Percentiles rank a stretch among this genome's conserved stretches.
These are phyloP conservation scores for Saccharomyces kudriavzevii DNA, from an alignment of 805 yeast genomes.

Conservation along the genomic window DNA sequence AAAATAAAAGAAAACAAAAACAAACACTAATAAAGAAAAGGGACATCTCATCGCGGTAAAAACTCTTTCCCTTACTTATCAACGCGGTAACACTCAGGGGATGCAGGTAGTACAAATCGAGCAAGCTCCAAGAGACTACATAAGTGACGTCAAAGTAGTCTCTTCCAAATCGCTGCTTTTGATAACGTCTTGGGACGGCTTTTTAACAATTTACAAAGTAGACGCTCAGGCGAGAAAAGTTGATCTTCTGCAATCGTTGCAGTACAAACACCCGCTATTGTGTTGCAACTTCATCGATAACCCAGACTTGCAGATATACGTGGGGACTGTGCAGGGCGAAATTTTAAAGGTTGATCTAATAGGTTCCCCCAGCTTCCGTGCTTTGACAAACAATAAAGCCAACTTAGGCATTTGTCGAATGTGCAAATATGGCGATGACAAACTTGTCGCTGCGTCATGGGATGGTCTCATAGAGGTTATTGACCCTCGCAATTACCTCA, in stretches of 20 bases:
- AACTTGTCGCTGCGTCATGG: constrained; percentile 54
- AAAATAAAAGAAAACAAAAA: neutral
- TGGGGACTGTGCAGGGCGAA: constrained; percentile 50
- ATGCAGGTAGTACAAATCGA: constrained; percentile 6
- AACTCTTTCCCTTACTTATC: neutral
- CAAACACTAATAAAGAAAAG: neutral
- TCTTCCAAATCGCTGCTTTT: constrained; percentile 32
- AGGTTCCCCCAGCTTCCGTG: constrained; percentile 33
- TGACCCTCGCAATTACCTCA: constrained; percentile 29
- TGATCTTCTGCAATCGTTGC: constrained; percentile 5
- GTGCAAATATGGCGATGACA: constrained; percentile 10
- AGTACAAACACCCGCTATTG: constrained; percentile 12
- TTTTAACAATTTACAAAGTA: constrained; percentile 37
- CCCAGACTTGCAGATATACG: constrained; percentile 29
- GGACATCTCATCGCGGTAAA: neutral
- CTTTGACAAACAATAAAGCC: constrained; percentile 30
- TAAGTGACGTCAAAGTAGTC: constrained; percentile 21
- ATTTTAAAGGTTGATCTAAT: constrained; percentile 41
- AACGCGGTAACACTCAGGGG: neutral
- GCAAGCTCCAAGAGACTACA: constrained; percentile 19
- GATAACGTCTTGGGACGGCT: constrained; percentile 53
- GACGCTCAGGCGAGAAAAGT: constrained; percentile 10
- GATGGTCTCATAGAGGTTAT: constrained; percentile 43
- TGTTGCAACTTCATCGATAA: constrained; percentile 19
- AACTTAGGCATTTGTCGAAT: constrained; percentile 33